Base-by-base conservation (phyloP, 768 basidiomycete genomes). In the Trametes sanguinea region DNA sequence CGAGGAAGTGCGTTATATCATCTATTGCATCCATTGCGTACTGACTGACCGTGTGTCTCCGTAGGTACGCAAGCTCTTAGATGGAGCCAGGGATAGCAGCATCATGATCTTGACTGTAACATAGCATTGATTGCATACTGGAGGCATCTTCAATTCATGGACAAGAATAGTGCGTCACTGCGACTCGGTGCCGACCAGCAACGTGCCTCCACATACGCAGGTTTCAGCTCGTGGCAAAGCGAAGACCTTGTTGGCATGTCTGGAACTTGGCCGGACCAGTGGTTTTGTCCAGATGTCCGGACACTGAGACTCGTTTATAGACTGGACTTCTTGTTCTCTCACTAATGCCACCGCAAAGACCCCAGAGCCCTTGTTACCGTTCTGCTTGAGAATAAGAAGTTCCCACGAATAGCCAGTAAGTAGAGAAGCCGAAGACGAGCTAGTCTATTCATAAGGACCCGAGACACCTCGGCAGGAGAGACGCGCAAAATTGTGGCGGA, bases 1-100 rank as follows among this genome's bases (percentile, higher is more conserved):
- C 90, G 13, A 94, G 88, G 83, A 94, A 87, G 93, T 92, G 61
- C 69, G 81, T 3, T 13, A 1, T 7, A 10, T 27, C 14, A 2
- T 11, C n/a, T 9, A n/a, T 9, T 9, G 4, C 3, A 2, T 33
- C 14, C 8, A 17, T 35, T 48, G 35, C 30, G n/a, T 8, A 42
- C 6, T 44, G 16, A 22, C 45, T 37, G 27, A 4, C 16, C 33
- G 6, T 39, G 6, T 33, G 6, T 33, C 14, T 53, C 17, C 27
- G 9, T 44, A 64, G 58, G 32, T 64, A 60, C 27, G 57, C 57
- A 39, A 50, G 48, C 29, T 43, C 42, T 5, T 43, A 43, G 42
- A 43, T 8, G 42, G 14, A 43, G 42, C 39, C 8, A 10, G 8
- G 33, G 17, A 39, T 16, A 16, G 35, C 22, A 50, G 46, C 35